A percentile compares a stretch with the other conserved stretches of the same genome.
Evolutionary conservation across 345 rosid species (phyloP).

Genomic region (Psidium friedrichsthalianum): DNA sequence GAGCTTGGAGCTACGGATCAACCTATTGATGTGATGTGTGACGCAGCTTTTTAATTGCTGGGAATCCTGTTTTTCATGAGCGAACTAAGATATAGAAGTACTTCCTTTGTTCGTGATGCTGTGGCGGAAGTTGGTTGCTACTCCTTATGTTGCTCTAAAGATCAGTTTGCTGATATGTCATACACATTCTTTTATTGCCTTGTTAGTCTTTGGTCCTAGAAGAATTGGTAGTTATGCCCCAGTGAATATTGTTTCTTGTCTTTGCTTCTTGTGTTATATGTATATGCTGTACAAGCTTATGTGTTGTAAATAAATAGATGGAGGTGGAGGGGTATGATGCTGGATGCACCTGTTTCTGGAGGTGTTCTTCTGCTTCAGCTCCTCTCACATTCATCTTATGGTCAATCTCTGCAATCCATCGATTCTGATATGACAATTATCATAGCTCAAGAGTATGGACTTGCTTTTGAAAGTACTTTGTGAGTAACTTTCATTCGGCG

Average conservation of each 20-base stretch:
- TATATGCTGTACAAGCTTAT: background rate
- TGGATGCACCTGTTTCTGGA: constrained; percentile 98
- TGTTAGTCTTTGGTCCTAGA: background rate
- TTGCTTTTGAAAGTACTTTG: background rate
- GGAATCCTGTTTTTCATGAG: no score
- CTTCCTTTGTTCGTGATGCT: no score
- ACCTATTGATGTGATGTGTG: no score
- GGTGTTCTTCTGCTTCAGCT: constrained; percentile 89
- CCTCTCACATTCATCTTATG: constrained; percentile 87
- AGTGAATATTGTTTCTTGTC: background rate
- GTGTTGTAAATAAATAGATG: constrained; percentile 14
- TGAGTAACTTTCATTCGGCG: background rate
- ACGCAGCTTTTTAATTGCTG: no score
- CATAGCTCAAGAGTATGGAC: background rate
- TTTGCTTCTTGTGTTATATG: background rate
- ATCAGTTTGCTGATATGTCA: no score
- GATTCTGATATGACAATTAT: background rate
- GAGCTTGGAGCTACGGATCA: no score
- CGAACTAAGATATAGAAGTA: no score
- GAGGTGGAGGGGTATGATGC: constrained; percentile 60
- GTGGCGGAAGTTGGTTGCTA: no score
- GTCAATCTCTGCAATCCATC: background rate
- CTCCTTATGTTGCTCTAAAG: no score
- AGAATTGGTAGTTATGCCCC: background rate
- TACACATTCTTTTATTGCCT: background rate